These are phyloP conservation scores for Bipolaris sorokiniana DNA, from an alignment of 2,329 filamentous ascomycete species.

Conservation along the genomic window DNA sequence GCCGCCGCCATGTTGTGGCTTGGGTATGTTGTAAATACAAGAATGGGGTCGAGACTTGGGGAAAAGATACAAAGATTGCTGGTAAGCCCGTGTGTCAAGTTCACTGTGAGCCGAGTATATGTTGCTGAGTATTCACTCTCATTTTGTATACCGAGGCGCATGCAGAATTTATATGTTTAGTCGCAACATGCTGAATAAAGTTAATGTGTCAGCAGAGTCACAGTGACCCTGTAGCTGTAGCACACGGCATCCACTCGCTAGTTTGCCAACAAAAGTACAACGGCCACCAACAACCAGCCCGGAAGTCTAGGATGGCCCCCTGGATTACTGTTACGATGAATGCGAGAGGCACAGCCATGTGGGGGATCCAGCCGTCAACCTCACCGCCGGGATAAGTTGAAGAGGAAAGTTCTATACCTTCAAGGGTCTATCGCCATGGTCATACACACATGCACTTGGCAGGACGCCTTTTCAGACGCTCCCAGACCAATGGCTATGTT, in stretches of 20 bases:
- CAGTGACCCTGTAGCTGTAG: slow-evolving; percentile 16
- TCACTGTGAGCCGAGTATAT: neutral
- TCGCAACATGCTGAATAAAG: slow-evolving; percentile 1
- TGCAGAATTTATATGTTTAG: slow-evolving; percentile 16
- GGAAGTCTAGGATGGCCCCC: neutral
- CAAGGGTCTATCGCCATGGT: slow-evolving; percentile 8
- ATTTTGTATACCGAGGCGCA: neutral
- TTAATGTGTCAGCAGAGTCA: slow-evolving; percentile 9
- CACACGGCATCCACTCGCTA: slow-evolving; percentile 13
- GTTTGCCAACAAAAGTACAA: neutral
- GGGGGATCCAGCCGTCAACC: slow-evolving; percentile 3
- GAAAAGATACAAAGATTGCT: neutral
- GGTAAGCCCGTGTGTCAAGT: neutral
- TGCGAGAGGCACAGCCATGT: slow-evolving; percentile 2
- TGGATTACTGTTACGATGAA: slow-evolving; percentile 7
- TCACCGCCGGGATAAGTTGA: neutral
- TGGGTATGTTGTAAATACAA: neutral
- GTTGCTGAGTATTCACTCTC: neutral
- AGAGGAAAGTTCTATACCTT: neutral
- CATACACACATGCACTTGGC: slow-evolving; percentile 10
- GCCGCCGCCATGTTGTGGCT: slow-evolving; percentile 35
- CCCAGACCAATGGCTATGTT: neutral
- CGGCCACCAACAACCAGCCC: slow-evolving; percentile 1
- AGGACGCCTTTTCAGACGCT: too few species aligned
- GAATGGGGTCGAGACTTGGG: too few species aligned